Conservation (phyloP, 169 alveolate genomes). For the Eimeria maxima region DNA sequence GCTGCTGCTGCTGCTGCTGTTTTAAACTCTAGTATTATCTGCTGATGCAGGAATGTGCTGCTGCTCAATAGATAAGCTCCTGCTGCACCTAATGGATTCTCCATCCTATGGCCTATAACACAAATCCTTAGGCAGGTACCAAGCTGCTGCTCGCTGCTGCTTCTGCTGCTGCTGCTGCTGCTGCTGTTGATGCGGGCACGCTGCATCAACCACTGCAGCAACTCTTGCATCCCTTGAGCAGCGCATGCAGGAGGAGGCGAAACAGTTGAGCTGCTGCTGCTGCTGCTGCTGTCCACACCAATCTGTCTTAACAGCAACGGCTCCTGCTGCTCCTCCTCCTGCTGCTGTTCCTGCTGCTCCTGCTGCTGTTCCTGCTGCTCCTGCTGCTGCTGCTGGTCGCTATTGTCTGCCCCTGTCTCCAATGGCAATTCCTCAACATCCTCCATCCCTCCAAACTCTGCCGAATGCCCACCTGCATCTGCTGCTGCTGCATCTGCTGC, state of each 20-base stretch:
- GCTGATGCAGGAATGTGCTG: slow-evolving; percentile 55
- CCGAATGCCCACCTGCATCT: neutral
- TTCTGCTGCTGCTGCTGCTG: slow-evolving; percentile 49
- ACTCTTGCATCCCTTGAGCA: slow-evolving; percentile 31
- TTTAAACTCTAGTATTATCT: neutral
- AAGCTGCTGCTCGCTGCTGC: neutral
- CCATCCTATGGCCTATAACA: slow-evolving; percentile 45
- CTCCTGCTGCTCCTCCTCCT: no score
- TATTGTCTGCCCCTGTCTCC: neutral
- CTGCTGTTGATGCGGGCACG: neutral
- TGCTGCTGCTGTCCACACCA: neutral
- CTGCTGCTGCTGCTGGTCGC: slow-evolving; percentile 35
- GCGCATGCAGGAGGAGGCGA: slow-evolving; percentile 27
- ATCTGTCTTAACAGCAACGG: slow-evolving; percentile 14
- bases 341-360: no score
- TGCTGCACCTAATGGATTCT: slow-evolving; percentile 30
- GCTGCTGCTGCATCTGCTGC: slow-evolving; percentile 33
- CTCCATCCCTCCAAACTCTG: neutral
- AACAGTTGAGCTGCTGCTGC: no score
- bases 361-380: no score
- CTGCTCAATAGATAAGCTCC: slow-evolving; percentile 60
- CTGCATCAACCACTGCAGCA: slow-evolving; percentile 62
- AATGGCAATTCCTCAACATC: slow-evolving; percentile 5
- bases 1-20: no score
- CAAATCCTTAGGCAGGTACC: slow-evolving; percentile 55